phyloP scores from a whole-genome alignment of 352 stramenopile genomes.

The Phytophthora pluvialis region DNA sequence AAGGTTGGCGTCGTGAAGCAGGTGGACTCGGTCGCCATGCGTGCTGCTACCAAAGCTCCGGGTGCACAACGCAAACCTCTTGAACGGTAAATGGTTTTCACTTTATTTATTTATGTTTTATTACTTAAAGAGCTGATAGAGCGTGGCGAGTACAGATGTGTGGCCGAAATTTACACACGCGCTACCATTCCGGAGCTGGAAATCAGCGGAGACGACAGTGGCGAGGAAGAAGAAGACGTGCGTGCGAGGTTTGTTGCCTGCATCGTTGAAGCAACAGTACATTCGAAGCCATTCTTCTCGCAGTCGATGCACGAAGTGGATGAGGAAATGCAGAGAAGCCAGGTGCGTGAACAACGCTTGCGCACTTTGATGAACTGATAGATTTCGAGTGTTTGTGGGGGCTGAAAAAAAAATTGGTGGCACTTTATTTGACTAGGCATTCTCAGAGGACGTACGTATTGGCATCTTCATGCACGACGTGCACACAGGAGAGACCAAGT shows the following conservation, averaged over 20 bases:
- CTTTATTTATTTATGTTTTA: neutral
- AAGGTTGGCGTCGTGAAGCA: slow-evolving; percentile 80
- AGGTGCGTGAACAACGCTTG: slow-evolving; percentile 12
- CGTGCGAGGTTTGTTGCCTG: slow-evolving; percentile 42
- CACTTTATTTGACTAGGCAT: slow-evolving; percentile 10
- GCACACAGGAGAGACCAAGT: slow-evolving; percentile 49
- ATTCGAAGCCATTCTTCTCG: slow-evolving; percentile 45
- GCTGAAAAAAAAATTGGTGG: neutral
- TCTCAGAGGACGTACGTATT: slow-evolving; percentile 36
- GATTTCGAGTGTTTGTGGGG: no score
- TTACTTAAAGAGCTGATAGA: slow-evolving; percentile 7
- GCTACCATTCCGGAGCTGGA: slow-evolving; percentile 48
- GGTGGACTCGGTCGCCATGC: slow-evolving; percentile 46
- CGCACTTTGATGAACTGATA: neutral
- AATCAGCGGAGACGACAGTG: slow-evolving; percentile 3
- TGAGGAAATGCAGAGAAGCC: slow-evolving; percentile 30
- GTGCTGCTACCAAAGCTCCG: slow-evolving; percentile 14
- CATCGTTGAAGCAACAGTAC: slow-evolving; percentile 45
- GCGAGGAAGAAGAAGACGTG: slow-evolving; percentile 7
- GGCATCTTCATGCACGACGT: slow-evolving; percentile 49
- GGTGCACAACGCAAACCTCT: slow-evolving; percentile 34
- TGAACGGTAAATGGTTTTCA: slow-evolving; percentile 30
- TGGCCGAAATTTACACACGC: slow-evolving; percentile 53
- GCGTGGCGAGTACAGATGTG: slow-evolving; percentile 28
- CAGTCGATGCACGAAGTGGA: slow-evolving; percentile 38